phyloP scores from a whole-genome alignment of 202 grass and related monocot genomes.

The Saccharum hybrid region DNA sequence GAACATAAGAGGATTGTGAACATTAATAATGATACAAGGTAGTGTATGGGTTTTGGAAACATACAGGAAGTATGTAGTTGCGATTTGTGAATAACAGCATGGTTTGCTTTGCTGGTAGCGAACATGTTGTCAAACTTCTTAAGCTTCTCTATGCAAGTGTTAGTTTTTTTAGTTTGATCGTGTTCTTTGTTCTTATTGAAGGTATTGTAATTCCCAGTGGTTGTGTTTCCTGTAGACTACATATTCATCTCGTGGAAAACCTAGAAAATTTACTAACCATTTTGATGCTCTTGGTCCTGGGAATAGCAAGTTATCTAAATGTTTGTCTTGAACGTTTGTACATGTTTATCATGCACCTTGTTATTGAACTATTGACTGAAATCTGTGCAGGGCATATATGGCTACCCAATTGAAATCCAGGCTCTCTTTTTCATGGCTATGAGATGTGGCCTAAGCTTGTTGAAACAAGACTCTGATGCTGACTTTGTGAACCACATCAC shows the following conservation, averaged over 20 bases:
- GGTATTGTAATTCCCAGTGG: not conserved
- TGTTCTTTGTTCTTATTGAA: conserved; percentile 21
- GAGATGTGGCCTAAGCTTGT: conserved; percentile 54
- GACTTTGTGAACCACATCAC: conserved; percentile 55
- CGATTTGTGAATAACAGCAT: conserved; percentile 13
- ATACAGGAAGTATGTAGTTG: not conserved
- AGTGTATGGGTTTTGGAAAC: conserved; percentile 17
- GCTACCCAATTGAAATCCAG: conserved; percentile 76
- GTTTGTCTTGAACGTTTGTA: conserved; percentile 26
- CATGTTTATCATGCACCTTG: conserved; percentile 14
- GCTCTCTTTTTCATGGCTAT: conserved; percentile 71
- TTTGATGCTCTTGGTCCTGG: conserved; percentile 9
- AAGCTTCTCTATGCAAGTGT: not conserved
- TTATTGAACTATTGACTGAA: conserved; percentile 12
- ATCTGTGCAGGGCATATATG: conserved; percentile 65
- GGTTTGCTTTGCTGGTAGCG: not conserved
- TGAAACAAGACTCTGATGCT: conserved; percentile 51
- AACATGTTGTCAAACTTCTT: conserved; percentile 3
- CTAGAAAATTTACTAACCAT: not conserved
- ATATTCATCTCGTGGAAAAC: conserved; percentile 18
- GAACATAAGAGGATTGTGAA: conserved; percentile 19
- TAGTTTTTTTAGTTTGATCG: not conserved
- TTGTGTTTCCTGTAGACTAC: not conserved
- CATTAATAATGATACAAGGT: not conserved
- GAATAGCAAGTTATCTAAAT: conserved; percentile 26